phyloP scores from a whole-genome alignment of 2,329 filamentous ascomycete genomes.

The Colletotrichum sp. region DNA sequence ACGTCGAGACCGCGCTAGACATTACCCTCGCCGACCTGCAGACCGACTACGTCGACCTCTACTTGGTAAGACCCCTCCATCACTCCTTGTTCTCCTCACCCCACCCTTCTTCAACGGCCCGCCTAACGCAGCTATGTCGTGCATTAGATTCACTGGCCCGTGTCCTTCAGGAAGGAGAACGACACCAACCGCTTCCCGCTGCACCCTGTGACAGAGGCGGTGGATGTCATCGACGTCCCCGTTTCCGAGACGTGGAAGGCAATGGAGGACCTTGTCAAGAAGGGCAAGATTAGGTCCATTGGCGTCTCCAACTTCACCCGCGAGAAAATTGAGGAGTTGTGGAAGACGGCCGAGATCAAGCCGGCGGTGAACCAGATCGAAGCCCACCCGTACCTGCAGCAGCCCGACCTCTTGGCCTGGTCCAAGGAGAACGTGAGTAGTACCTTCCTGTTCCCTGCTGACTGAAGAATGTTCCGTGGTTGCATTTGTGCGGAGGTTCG shows the following conservation, averaged over 20 bases:
- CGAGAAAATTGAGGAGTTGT: constrained; percentile 57
- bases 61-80: constrained; percentile 24
- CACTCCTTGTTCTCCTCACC: background rate
- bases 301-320: constrained; percentile 65
- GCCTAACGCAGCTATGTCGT: background rate
- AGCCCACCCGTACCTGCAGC: constrained; percentile 51
- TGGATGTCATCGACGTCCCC: constrained; percentile 36
- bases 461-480: background rate
- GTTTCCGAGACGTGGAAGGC: constrained; percentile 66
- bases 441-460: background rate
- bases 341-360: constrained; percentile 48
- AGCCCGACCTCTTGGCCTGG: constrained; percentile 56
- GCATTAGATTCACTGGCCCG: constrained; percentile 53
- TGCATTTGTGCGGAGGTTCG: background rate
- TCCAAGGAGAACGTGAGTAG: constrained; percentile 41
- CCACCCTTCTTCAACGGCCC: background rate
- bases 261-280: constrained; percentile 63
- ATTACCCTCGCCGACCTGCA: constrained; percentile 33
- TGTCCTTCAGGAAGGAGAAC: constrained; percentile 49
- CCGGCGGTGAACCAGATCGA: constrained; percentile 59
- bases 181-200: constrained; percentile 44
- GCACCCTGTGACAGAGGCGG: constrained; percentile 50
- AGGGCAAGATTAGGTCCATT: constrained; percentile 61
- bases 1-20: constrained; percentile 32
- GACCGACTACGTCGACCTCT: constrained; percentile 36